Evolutionary conservation across 139 green algal species (phyloP).

Genomic region (Pleodorina starrii): DNA sequence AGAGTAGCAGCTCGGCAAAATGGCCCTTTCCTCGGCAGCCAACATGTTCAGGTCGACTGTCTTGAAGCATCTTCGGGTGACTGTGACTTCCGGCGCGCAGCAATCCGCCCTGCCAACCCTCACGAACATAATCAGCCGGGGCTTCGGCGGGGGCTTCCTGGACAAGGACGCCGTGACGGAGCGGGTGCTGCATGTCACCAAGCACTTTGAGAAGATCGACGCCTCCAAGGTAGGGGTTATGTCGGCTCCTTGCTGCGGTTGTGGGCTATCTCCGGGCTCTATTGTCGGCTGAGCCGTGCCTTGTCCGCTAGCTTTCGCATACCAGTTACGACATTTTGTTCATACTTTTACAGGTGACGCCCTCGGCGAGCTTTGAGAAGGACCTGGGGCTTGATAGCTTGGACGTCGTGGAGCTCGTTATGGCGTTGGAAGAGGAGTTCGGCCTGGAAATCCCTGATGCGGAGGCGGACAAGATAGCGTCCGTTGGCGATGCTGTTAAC

Average conservation of each 20-base stretch:
- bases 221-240: slow-evolving; percentile 83
- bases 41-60: slow-evolving; percentile 47
- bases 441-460: slow-evolving; percentile 97
- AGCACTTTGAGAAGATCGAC: slow-evolving; percentile 99
- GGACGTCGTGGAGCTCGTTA: slow-evolving; percentile 99
- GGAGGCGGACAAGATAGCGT: slow-evolving; percentile 98
- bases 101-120: slow-evolving; percentile 43
- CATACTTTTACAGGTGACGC: slow-evolving; percentile 74
- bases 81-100: slow-evolving; percentile 18
- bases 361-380: slow-evolving; percentile 88
- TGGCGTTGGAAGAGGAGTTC: slow-evolving; percentile 99
- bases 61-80: slow-evolving; percentile 60
- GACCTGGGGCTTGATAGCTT: slow-evolving; percentile 98
- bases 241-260: background rate
- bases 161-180: slow-evolving; percentile 95
- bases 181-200: slow-evolving; percentile 93
- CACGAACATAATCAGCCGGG: slow-evolving; percentile 55
- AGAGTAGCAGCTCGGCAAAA: slow-evolving; percentile 13
- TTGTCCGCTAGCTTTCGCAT: too few relatives aligned
- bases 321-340: background rate
- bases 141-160: slow-evolving; percentile 83
- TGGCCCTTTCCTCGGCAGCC: slow-evolving; percentile 54
- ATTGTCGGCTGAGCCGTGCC: background rate
- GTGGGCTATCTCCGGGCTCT: background rate
- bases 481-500: slow-evolving; percentile 90